Base-by-base conservation (phyloP, 768 basidiomycete genomes). In the Pulveroboletus frians region DNA sequence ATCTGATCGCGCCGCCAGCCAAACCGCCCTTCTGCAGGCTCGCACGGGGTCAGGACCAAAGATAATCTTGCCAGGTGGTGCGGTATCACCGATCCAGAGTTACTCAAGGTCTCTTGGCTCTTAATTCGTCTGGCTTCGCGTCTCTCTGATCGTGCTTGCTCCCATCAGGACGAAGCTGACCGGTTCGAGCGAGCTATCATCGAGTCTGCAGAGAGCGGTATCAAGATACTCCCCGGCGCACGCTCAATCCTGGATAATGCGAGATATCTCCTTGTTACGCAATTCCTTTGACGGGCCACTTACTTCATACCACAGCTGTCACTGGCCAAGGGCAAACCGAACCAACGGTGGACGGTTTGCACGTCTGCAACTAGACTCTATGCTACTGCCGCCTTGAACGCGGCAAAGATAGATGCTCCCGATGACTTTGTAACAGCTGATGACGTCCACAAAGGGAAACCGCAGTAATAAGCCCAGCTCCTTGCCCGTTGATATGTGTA, bases 101-200 rank as follows among this genome's bases (percentile, higher is more conserved):
- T 83, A 55, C 78, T 92, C 8, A 76, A 86, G 73, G 91, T 90
- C 48, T 53, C 66, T 39, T 29, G 35, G 32, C 6, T 37, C 39
- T 36, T 5, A 13, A 18, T 36, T 42, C 8, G 13, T 8, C 17
- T 3, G 39, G 26, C 1, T 41, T 3, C 4, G 6, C 23, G 4
- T 44, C 17, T 27, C 32, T 52, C 56, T 50, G 34, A 60, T 47
- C 9, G 10, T 32, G 31, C 7, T 7, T 47, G 15, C 26, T 51
- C 9, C 9, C 31, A 17, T 23, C 44, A 90, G 88, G 64, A 70
- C 35, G 89, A 92, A 66, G 83, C 85, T 17, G 70, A 72, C 48
- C 81, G 88, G 40, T 93, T 95, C 62, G 92, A 95, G 60, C 64
- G 76, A 39, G 89, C 84, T 37, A 88, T 93, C 60, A 71, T 88